A percentile compares a stretch with the other conserved stretches of the same genome.
Evolutionary conservation across 164 flowering plant genomes (phyloP).

Genomic region (Stephania japonica): DNA sequence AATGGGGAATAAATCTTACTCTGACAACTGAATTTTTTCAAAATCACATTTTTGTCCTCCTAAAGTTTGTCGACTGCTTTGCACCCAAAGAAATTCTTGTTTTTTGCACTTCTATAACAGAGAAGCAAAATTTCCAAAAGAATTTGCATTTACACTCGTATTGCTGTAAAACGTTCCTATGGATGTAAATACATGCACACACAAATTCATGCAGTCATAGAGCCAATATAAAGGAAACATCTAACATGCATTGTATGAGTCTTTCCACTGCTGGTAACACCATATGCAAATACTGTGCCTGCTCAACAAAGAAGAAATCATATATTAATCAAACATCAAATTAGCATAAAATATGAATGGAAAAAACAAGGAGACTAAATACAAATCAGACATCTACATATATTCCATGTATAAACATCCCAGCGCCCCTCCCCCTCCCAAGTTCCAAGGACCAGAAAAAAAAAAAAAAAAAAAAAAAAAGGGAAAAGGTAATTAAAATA

Average conservation of each 20-base stretch:
- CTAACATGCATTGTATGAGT: constrained; percentile 80
- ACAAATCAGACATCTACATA: not conserved
- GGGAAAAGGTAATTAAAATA: no score
- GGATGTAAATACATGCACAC: not conserved
- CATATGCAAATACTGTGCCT: constrained; percentile 74
- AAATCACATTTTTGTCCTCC: no score
- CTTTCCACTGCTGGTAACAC: constrained; percentile 75
- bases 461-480: no score
- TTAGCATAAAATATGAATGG: not conserved
- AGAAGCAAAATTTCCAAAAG: not conserved
- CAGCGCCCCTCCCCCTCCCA: not conserved
- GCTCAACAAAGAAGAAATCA: constrained; percentile 12
- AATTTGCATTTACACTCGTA: not conserved
- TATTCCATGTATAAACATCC: not conserved
- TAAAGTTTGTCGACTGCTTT: not conserved
- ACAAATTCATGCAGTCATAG: not conserved
- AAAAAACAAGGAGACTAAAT: not conserved
- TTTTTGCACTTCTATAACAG: not conserved
- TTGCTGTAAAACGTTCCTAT: not conserved
- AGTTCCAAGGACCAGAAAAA: not conserved
- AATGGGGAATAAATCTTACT: not conserved
- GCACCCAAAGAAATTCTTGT: not conserved
- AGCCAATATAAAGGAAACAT: not conserved
- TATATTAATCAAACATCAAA: not conserved
- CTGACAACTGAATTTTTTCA: no score